Base-by-base conservation (phyloP, 2,329 filamentous ascomycete genomes). In the Ascochyta lentis region DNA sequence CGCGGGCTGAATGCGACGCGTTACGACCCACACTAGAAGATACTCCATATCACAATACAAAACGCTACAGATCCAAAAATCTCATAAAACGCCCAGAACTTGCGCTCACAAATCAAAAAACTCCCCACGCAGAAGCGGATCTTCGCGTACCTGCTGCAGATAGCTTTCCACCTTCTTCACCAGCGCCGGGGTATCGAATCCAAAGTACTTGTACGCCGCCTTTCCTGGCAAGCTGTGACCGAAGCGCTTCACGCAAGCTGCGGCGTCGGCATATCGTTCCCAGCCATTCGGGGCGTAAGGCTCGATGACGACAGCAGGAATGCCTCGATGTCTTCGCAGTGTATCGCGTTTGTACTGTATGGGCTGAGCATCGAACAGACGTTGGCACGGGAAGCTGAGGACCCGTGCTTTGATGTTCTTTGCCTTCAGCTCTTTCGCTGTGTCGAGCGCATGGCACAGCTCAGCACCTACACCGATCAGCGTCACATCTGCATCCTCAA, bases 251-350 rank as follows among this genome's bases (percentile, higher is more conserved):
- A 86, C 81, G 43, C 77, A 81, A 55, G 78, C 78, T 1, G 80
- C 83, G 0, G 84, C 84, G 67, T 86, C 81, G 0, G 84, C 84
- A 63, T 86, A 87, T 19, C 84, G 70, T 72, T 86, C 85, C 84
- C 84, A 87, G 0, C 84, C 83, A 55, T 83, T 82, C 1, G 80
- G 76, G 1, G 81, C 78, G 65, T 85, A 87, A 0, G 84, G 82
- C 70, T 89, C 86, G 39, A 88, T 83, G 4, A 86, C 82, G 15
- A 89, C 81, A 1, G 78, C 72, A 0, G 83, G 81, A 2, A 79
- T 74, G 12, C 64, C 59, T 1, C 56, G 61, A 61, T 77, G 74
- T 26, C 76, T 74, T 41, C 71, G 72, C 41, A 86, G 72, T 1
- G 81, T 78, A 1, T 78, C 62, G 0, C 80, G 76, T 65, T 76